Percentiles rank a stretch among this genome's conserved stretches.
These are phyloP conservation scores for Ogataea wickerhamii DNA, from an alignment of 805 yeast genomes.

Conservation along the genomic window DNA sequence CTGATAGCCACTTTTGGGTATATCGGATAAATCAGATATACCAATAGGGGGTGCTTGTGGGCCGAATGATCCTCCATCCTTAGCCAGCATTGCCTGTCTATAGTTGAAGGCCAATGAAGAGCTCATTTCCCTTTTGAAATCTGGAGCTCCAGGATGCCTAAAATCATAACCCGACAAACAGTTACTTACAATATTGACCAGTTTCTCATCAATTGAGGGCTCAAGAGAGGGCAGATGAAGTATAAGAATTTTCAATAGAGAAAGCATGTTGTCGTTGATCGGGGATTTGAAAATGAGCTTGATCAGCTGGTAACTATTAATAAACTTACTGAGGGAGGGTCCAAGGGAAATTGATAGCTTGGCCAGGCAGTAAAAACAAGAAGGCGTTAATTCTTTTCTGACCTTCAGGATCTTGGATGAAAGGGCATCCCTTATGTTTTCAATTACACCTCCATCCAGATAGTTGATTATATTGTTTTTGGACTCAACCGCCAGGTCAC, in stretches of 20 bases:
- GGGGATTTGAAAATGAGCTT: conserved; percentile 80
- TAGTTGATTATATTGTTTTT: conserved; percentile 84
- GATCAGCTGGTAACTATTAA: conserved; percentile 70
- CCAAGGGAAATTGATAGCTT: conserved; percentile 87
- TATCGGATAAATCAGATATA: conserved; percentile 18
- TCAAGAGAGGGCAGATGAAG: conserved; percentile 77
- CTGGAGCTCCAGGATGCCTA: conserved; percentile 83
- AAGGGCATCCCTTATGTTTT: conserved; percentile 77
- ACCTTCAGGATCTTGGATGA: conserved; percentile 54
- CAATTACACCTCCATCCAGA: conserved; percentile 83
- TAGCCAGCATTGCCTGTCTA: conserved; percentile 66
- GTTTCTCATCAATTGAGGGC: conserved; percentile 63
- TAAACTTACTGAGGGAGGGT: conserved; percentile 84
- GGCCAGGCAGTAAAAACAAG: conserved; percentile 84
- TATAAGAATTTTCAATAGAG: conserved; percentile 64
- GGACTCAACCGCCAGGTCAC: conserved; percentile 76
- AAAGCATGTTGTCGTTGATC: conserved; percentile 76
- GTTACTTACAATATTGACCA: conserved; percentile 66
- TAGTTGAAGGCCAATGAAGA: conserved; percentile 69
- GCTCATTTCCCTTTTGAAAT: conserved; percentile 55
- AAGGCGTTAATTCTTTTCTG: conserved; percentile 74
- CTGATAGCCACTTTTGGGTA: conserved; percentile 21
- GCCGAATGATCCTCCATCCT: conserved; percentile 52
- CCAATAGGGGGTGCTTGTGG: conserved; percentile 16
- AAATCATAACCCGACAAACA: conserved; percentile 80